Base-by-base conservation (phyloP, 1,139 yeast species). In the Saccharomycopsis crataegensis region DNA sequence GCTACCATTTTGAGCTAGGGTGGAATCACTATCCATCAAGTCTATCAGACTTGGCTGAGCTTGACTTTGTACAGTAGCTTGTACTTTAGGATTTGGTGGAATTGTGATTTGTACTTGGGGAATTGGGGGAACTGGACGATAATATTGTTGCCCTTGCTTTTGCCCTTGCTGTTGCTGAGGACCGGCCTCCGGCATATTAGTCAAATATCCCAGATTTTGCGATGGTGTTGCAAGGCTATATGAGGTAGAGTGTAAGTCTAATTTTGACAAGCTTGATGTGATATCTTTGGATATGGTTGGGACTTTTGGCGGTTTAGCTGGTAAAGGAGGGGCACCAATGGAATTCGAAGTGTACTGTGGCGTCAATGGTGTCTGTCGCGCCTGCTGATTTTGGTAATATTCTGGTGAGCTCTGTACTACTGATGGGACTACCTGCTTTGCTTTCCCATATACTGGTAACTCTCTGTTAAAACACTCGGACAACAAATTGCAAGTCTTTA, bases 381-480 rank as follows among this genome's bases (percentile, higher is more conserved):
- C 41, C 4, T 12, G 28, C 28, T 22, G 28, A 2, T 4, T 22
- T 22, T 22, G 28, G 4, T 22, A 22, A 22, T 22, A 22, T 22
- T 22, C 28, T 22, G 28, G 28, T 22, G 28, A 22, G 28, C 4
- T 22, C 28, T 4, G 16, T 32, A 41, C 11, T 16, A 40, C 48
- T 22, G 56, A 37, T 31, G 55, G 33, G 14, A 48, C 32, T 22
- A 22, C 4, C 4, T 22, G 28, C 28, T 22, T 22, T 50, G 36
- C 71, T 59, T 70, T 71, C 0, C 78, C 73, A 55, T 75, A 79
- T 11, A 79, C 73, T 0, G 83, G 83, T 0, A 81, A 78, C 53
- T 79, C 77, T 41, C 62, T 65, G 14, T 70, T 62, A 58, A 84
- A 74, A 41, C 72, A 67, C 6, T 68, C 71, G 8, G 69, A 60